phyloP scores from a whole-genome alignment of 1,139 yeast species.

The Candida sojae region DNA sequence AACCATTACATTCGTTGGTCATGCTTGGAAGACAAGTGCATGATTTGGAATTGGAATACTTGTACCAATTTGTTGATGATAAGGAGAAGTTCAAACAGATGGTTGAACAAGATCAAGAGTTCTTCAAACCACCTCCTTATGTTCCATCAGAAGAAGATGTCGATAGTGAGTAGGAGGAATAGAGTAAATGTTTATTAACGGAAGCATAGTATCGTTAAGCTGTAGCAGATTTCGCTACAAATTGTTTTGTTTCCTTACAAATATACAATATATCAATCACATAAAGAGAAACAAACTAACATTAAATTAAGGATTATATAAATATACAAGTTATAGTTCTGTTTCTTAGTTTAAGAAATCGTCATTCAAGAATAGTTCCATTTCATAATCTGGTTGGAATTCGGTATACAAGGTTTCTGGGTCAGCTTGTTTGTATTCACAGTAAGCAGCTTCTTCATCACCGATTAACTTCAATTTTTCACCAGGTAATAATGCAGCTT shows the following conservation, averaged over 20 bases:
- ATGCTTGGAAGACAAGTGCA: conserved; percentile 93
- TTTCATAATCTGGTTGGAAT: conserved; percentile 59
- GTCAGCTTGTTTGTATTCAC: conserved; percentile 61
- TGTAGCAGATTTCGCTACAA: too few relatives aligned
- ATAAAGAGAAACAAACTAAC: too few relatives aligned
- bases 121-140: conserved; percentile 62
- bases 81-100: conserved; percentile 58
- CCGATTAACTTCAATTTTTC: conserved; percentile 38
- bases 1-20: conserved; percentile 88
- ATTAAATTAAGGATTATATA: too few relatives aligned
- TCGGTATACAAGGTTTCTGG: conserved; percentile 71
- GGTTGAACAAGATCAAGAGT: conserved; percentile 72
- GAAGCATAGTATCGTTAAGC: too few relatives aligned
- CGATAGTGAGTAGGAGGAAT: conserved; percentile 14
- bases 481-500: conserved; percentile 53
- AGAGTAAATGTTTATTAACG: background rate
- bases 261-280: too few relatives aligned
- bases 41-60: conserved; percentile 85
- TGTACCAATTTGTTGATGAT: conserved; percentile 74
- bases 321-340: too few relatives aligned
- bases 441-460: conserved; percentile 72
- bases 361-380: conserved; percentile 29
- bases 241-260: too few relatives aligned
- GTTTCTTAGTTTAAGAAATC: conserved; percentile 16
- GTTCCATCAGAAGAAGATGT: conserved; percentile 38